phyloP scores from a whole-genome alignment of 805 yeast genomes.

The Saccharomycopsis amapae region DNA sequence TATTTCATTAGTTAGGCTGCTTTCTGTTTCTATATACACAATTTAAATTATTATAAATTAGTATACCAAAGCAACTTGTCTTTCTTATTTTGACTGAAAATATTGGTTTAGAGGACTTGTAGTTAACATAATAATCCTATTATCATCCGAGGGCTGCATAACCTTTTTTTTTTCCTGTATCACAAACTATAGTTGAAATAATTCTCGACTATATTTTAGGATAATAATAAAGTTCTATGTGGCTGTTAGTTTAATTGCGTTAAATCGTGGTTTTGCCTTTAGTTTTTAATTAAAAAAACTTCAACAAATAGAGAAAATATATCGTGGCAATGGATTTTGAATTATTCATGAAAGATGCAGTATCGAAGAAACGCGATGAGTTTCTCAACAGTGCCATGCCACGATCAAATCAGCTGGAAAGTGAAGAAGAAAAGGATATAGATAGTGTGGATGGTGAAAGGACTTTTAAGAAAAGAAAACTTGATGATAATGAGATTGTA shows the following conservation, averaged over 20 bases:
- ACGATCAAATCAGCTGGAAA: neutral
- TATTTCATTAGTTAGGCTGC: neutral
- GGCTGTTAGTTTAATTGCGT: neutral
- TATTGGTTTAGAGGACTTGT: too few relatives aligned
- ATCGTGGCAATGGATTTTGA: slow-evolving; percentile 4
- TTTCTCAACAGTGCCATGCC: neutral
- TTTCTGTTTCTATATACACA: neutral
- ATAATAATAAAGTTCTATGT: neutral
- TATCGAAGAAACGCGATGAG: neutral
- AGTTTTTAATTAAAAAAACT: neutral
- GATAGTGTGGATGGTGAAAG: neutral
- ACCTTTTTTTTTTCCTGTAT: neutral
- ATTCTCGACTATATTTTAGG: neutral
- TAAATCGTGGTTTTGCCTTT: neutral
- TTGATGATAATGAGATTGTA: neutral
- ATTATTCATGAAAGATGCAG: slow-evolving; percentile 2
- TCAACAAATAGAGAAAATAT: neutral
- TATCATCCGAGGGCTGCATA: too few relatives aligned
- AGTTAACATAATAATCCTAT: too few relatives aligned
- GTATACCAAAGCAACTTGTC: neutral
- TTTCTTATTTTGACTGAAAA: neutral
- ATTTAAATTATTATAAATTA: neutral
- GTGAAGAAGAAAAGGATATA: neutral
- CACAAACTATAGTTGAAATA: neutral
- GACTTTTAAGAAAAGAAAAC: neutral